Conservation (phyloP, 257 asterid genomes). For the Plantago ovata region DNA sequence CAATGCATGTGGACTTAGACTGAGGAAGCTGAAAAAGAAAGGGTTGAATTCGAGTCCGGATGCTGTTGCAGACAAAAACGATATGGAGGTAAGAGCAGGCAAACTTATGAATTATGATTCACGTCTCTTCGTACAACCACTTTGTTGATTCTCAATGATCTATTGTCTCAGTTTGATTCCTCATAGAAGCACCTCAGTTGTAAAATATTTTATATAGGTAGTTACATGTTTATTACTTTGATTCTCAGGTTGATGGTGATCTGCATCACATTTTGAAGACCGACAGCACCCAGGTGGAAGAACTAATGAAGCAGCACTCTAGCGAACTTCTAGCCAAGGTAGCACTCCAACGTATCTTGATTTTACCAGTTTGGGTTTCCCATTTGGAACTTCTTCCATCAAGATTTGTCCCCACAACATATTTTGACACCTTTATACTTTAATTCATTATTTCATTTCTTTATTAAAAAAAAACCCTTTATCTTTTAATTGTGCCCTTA, state of each 20-base stretch:
- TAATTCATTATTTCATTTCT: no score
- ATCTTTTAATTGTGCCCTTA: no score
- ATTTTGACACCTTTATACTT: no score
- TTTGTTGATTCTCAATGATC: no score
- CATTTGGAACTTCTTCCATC: no score
- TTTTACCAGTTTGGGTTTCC: no score
- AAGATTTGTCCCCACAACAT: no score
- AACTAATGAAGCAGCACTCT: slow-evolving; percentile 37
- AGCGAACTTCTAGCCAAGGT: slow-evolving; percentile 46
- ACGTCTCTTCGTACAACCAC: neutral
- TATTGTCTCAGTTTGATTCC: no score
- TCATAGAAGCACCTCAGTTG: neutral
- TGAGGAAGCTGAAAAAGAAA: slow-evolving; percentile 4
- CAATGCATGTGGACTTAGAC: slow-evolving; percentile 17
- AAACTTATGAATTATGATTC: neutral
- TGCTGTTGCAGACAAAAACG: slow-evolving; percentile 9
- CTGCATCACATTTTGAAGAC: slow-evolving; percentile 46
- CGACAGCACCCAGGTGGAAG: slow-evolving; percentile 54
- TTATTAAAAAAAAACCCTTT: no score
- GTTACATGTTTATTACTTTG: slow-evolving; percentile 9
- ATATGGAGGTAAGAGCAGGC: slow-evolving; percentile 23
- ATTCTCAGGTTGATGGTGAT: slow-evolving; percentile 51
- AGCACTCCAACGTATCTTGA: slow-evolving; percentile 7
- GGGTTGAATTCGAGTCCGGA: slow-evolving; percentile 16
- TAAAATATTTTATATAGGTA: neutral